Evolutionary conservation across 176 grass and related monocot species (phyloP).

Genomic region (Eleusine coracana): DNA sequence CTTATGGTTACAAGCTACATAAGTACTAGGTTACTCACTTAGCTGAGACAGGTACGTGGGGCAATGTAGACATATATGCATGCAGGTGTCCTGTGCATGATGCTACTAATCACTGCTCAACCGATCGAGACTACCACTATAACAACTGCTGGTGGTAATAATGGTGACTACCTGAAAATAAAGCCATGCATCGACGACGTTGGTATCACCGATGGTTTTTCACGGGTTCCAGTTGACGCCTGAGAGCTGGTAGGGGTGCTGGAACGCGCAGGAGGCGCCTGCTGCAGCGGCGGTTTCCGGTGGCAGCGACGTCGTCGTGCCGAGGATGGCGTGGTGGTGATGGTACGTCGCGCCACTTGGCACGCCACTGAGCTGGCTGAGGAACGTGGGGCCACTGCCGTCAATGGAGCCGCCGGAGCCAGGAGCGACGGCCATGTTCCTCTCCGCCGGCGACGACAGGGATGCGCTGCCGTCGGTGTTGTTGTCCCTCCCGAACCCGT

Average conservation of each 20-base stretch:
- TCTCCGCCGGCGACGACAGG: slow-evolving; percentile 29
- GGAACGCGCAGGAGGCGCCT: slow-evolving; percentile 49
- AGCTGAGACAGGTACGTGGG: slow-evolving; percentile 24
- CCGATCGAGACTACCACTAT: slow-evolving; percentile 38
- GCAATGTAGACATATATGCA: slow-evolving; percentile 39
- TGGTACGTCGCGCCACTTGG: slow-evolving; percentile 22
- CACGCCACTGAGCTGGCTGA: slow-evolving; percentile 36
- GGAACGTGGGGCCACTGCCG: slow-evolving; percentile 35
- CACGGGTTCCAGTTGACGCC: slow-evolving; percentile 76
- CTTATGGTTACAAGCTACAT: neutral
- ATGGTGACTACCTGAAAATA: slow-evolving; percentile 37
- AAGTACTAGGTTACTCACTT: neutral
- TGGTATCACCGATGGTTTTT: slow-evolving; percentile 17
- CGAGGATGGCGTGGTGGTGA: slow-evolving; percentile 41
- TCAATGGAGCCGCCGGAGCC: slow-evolving; percentile 28
- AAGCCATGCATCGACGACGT: slow-evolving; percentile 30
- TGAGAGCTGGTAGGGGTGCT: slow-evolving; percentile 68
- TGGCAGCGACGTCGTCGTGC: slow-evolving; percentile 2
- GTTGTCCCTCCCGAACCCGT: slow-evolving; percentile 15
- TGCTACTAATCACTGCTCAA: slow-evolving; percentile 30
- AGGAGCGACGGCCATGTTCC: neutral
- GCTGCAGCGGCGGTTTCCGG: slow-evolving; percentile 48
- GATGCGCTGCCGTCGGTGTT: slow-evolving; percentile 29
- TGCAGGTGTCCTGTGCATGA: slow-evolving; percentile 38
- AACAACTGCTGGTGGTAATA: slow-evolving; percentile 9